phyloP scores from a whole-genome alignment of 345 rosid genomes.

The Boechera divaricarpa region DNA sequence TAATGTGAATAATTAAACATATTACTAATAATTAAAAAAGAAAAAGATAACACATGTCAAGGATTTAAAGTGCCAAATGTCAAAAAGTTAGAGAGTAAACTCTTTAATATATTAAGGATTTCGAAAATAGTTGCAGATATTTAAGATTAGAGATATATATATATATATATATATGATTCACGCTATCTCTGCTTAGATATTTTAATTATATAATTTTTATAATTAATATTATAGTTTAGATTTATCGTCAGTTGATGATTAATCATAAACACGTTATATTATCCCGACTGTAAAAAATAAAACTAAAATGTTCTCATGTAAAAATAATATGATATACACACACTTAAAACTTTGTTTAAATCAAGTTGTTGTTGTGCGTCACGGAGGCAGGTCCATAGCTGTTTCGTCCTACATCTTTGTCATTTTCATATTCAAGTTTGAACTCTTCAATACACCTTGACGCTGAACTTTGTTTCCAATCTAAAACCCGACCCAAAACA shows the following conservation, averaged over 20 bases:
- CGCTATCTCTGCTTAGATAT: slow-evolving; percentile 22
- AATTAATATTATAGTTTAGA: neutral
- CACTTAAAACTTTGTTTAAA: neutral
- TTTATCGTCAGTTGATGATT: slow-evolving; percentile 18
- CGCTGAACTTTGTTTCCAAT: too few relatives aligned
- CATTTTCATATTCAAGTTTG: slow-evolving; percentile 40
- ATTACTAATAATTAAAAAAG: too few relatives aligned
- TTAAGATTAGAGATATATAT: neutral
- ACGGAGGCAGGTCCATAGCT: slow-evolving; percentile 48
- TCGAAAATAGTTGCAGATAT: too few relatives aligned
- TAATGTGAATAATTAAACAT: too few relatives aligned
- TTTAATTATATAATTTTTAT: neutral
- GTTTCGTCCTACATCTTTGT: slow-evolving; percentile 41
- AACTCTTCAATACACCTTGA: too few relatives aligned
- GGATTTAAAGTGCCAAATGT: too few relatives aligned
- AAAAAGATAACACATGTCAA: too few relatives aligned
- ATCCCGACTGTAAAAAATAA: neutral
- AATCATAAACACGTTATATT: slow-evolving; percentile 17
- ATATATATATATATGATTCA: slow-evolving; percentile 20
- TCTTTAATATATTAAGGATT: too few relatives aligned
- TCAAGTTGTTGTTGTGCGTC: slow-evolving; percentile 38
- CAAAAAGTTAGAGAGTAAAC: too few relatives aligned
- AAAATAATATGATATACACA: slow-evolving; percentile 34
- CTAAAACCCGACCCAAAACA: too few relatives aligned
- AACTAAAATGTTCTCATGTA: slow-evolving; percentile 16